These are phyloP conservation scores for Ilex asprella DNA, from an alignment of 257 asterid genomes.

Conservation along the genomic window DNA sequence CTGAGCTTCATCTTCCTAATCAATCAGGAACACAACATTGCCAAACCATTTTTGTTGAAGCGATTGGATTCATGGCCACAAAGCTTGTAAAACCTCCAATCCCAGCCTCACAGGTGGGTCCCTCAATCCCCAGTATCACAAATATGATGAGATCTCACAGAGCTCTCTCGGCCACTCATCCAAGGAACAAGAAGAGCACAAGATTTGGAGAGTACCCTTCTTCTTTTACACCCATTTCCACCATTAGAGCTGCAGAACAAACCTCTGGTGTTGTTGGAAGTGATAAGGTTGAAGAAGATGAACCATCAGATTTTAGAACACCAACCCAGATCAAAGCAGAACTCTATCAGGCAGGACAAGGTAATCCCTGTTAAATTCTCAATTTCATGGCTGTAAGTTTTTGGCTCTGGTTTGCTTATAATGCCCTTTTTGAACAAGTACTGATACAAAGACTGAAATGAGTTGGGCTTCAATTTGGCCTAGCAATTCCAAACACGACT, in stretches of 20 bases:
- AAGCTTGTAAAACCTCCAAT: conserved; percentile 45
- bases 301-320: conserved; percentile 1
- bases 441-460: no score
- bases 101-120: conserved; percentile 9
- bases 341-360: conserved; percentile 50
- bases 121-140: conserved; percentile 10
- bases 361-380: conserved; percentile 15
- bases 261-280: conserved; percentile 24
- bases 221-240: conserved; percentile 16
- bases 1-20: not conserved
- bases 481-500: no score
- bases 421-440: not conserved
- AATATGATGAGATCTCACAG: conserved; percentile 30
- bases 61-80: conserved; percentile 33
- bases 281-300: conserved; percentile 15
- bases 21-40: not conserved
- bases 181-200: conserved; percentile 15
- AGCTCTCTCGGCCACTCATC: conserved; percentile 26
- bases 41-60: not conserved
- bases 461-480: not conserved
- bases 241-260: conserved; percentile 34
- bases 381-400: not conserved
- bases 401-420: not conserved
- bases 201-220: conserved; percentile 25
- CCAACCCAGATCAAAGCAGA: conserved; percentile 37